These are phyloP conservation scores for Dissophora ornata DNA, from an alignment of 192 early-diverging fungal species.

Conservation along the genomic window DNA sequence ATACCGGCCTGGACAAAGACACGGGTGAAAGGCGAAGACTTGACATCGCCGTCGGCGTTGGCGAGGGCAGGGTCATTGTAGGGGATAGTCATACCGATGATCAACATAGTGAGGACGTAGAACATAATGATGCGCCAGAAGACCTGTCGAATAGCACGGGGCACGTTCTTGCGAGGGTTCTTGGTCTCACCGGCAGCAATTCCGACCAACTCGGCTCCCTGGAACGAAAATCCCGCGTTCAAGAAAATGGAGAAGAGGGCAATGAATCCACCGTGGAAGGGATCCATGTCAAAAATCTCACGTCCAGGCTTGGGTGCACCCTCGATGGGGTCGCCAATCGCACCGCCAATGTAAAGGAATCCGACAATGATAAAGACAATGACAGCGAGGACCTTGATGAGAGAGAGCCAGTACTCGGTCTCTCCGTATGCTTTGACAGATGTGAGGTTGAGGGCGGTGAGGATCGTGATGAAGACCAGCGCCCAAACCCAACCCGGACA, in stretches of 20 bases:
- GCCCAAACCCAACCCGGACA: slow-evolving; percentile 60
- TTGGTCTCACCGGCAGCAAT: slow-evolving; percentile 90
- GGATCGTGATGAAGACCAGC: slow-evolving; percentile 67
- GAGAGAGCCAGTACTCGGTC: slow-evolving; percentile 81
- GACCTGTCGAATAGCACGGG: slow-evolving; percentile 76
- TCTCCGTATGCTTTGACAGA: slow-evolving; percentile 84
- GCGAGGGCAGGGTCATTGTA: slow-evolving; percentile 68
- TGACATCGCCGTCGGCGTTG: slow-evolving; percentile 56
- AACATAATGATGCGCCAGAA: slow-evolving; percentile 91
- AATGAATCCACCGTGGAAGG: slow-evolving; percentile 71
- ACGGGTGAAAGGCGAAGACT: slow-evolving; percentile 75
- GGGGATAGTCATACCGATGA: slow-evolving; percentile 89
- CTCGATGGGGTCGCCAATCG: slow-evolving; percentile 61
- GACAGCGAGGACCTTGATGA: slow-evolving; percentile 82
- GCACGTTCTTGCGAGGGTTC: slow-evolving; percentile 85
- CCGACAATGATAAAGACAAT: slow-evolving; percentile 81
- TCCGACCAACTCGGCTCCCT: slow-evolving; percentile 91
- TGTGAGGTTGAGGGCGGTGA: slow-evolving; percentile 74
- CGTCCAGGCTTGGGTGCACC: slow-evolving; percentile 58
- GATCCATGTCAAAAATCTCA: slow-evolving; percentile 50
- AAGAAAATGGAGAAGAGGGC: slow-evolving; percentile 76
- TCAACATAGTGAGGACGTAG: slow-evolving; percentile 84
- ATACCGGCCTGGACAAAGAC: slow-evolving; percentile 71
- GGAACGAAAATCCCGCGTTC: slow-evolving; percentile 85
- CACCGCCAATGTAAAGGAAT: slow-evolving; percentile 73